Evolutionary conservation across 2,329 filamentous ascomycete species (phyloP).

Genomic region (Ophiostoma quercus): DNA sequence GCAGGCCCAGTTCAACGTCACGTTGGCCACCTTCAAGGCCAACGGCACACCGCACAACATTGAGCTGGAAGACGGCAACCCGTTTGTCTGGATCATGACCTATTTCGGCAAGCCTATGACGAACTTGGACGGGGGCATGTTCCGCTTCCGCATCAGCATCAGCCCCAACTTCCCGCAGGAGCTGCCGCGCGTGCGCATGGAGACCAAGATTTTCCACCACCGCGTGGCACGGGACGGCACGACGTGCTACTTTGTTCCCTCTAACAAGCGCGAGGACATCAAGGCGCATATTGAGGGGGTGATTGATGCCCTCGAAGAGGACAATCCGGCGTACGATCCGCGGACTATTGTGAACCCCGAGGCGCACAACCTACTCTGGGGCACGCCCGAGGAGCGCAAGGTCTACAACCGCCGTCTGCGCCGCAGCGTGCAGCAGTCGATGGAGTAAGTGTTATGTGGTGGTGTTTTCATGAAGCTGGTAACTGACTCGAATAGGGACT

Average conservation of each 20-base stretch:
- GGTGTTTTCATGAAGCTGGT: neutral
- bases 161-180: slow-evolving; percentile 83
- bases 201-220: slow-evolving; percentile 82
- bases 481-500: neutral
- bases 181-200: slow-evolving; percentile 76
- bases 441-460: slow-evolving; percentile 47
- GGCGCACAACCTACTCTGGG: slow-evolving; percentile 83
- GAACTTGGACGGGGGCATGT: slow-evolving; percentile 85
- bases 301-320: slow-evolving; percentile 77
- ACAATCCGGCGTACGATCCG: slow-evolving; percentile 82
- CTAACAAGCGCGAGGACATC: slow-evolving; percentile 64
- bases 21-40: slow-evolving; percentile 67
- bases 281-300: slow-evolving; percentile 79
- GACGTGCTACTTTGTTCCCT: slow-evolving; percentile 70
- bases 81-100: slow-evolving; percentile 82
- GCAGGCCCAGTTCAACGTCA: slow-evolving; percentile 77
- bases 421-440: slow-evolving; percentile 65
- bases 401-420: slow-evolving; percentile 76
- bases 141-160: slow-evolving; percentile 72
- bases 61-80: slow-evolving; percentile 71
- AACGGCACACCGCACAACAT: slow-evolving; percentile 69
- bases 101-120: slow-evolving; percentile 92
- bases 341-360: slow-evolving; percentile 81
- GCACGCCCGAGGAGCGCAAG: slow-evolving; percentile 70
- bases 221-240: slow-evolving; percentile 75